Base-by-base conservation (phyloP, 768 basidiomycete genomes). In the Rubroboletus pulcherrimus region DNA sequence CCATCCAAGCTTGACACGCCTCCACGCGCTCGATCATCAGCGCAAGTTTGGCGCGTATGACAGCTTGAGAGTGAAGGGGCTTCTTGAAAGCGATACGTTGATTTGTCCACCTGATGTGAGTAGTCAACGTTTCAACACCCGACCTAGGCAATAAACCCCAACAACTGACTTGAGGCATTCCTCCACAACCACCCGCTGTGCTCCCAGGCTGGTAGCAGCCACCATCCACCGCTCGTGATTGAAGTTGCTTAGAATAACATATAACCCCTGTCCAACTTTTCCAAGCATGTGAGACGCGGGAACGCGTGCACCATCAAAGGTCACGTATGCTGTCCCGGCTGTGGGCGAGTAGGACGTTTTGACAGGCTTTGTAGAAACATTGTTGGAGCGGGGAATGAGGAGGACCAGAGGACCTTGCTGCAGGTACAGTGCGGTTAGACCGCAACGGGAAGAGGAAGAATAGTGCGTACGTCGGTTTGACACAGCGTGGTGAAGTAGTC, bases 191-290 rank as follows among this genome's bases (percentile, higher is more conserved):
- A 86, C 71, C 40, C 94, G 81, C 63, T 95, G 93, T 35, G 87
- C 82, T 40, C 87, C 77, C 57, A 91, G 78, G 48, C 84, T 85
- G 44, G 82, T 84, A 51, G 79, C 80, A 31, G 81, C 80, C 53
- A 93, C 87, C 86, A 93, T 91, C 91, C 90, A 92, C 50, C 91
- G 82, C 65, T 93, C 91, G 66, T 93, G 91, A 66, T 93, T 92
- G 71, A 93, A 92, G 73, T 93, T 93, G 66, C 81, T 87, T 21
- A 95, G 75, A 53, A 91, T 89, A 56, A 90, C 85, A 49, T 83
- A 80, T 77, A 98, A 81, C 44, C 96, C 96, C 43, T 82, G 82
- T 51, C 93, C 89, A 54, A 89, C 84, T 61, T 85, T 77, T 9
- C 96, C 96, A n/a, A 98, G 81, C 48, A 90, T 91, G 67, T 98